phyloP scores from a whole-genome alignment of 1,284 basidiomycete species.

The Neolentinus lepideus region DNA sequence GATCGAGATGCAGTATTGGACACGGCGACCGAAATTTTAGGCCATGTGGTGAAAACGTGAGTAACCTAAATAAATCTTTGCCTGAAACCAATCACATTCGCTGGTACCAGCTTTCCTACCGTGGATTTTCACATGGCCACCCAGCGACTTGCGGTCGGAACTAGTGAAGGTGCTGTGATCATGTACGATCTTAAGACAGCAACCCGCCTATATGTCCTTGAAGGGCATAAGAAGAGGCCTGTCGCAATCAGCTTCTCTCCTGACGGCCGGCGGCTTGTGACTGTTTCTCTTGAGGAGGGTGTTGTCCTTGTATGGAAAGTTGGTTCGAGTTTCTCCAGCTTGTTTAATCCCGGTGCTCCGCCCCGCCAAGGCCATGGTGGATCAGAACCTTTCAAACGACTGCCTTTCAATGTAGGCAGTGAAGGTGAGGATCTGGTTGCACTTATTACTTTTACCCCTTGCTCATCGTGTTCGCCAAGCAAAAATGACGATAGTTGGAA shows the following conservation, averaged over 20 bases:
- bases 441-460: neutral
- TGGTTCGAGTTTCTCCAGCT: constrained; percentile 76
- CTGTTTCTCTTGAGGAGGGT: constrained; percentile 80
- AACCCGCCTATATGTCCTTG: constrained; percentile 90
- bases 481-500: constrained; percentile 63
- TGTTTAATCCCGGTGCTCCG: constrained; percentile 88
- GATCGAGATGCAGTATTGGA: constrained; percentile 86
- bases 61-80: constrained; percentile 17
- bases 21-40: constrained; percentile 89
- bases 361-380: constrained; percentile 83
- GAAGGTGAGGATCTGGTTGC: constrained; percentile 36
- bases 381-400: constrained; percentile 79
- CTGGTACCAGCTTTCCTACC: constrained; percentile 68
- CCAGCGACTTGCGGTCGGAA: constrained; percentile 91
- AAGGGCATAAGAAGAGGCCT: constrained; percentile 78
- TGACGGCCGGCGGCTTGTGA: constrained; percentile 87
- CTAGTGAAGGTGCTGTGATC: constrained; percentile 87
- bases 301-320: constrained; percentile 87
- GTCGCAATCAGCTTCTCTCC: constrained; percentile 86
- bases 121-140: constrained; percentile 85
- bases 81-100: neutral
- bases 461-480: constrained; percentile 29
- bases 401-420: constrained; percentile 68
- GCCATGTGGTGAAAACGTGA: constrained; percentile 84
- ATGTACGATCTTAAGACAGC: constrained; percentile 98